Evolutionary conservation across 805 yeast species (phyloP).

Genomic region (Saturnispora mendoncae): DNA sequence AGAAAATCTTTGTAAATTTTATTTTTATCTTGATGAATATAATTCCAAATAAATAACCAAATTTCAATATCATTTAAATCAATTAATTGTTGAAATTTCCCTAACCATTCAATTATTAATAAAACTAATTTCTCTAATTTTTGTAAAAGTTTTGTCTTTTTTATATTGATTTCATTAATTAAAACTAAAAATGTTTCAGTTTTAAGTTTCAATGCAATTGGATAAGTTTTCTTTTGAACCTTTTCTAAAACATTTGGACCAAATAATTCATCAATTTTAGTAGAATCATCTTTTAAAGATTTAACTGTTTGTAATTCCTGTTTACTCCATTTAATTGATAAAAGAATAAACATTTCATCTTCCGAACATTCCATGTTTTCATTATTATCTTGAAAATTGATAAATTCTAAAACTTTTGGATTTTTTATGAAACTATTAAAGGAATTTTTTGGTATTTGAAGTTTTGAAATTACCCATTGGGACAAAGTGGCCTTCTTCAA

Average conservation of each 20-base stretch:
- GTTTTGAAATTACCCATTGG: neutral
- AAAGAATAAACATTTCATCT: neutral
- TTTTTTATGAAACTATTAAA: neutral
- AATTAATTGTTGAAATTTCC: constrained; percentile 11
- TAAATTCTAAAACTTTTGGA: constrained; percentile 1
- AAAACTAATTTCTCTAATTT: constrained; percentile 14
- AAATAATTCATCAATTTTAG: constrained; percentile 11
- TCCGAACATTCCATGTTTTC: neutral
- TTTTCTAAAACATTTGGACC: constrained; percentile 10
- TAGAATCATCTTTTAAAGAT: too few relatives aligned
- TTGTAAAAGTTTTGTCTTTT: constrained; percentile 15
- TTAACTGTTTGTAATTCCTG: neutral
- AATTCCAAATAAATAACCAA: constrained; percentile 9
- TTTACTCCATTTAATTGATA: neutral
- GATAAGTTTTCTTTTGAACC: constrained; percentile 1
- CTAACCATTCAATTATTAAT: constrained; percentile 12
- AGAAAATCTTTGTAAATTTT: constrained; percentile 15
- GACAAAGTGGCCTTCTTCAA: neutral
- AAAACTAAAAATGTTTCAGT: constrained; percentile 23
- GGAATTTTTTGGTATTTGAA: neutral
- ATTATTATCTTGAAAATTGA: neutral
- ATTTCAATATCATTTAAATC: constrained; percentile 3
- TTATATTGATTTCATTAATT: constrained; percentile 15
- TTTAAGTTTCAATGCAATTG: constrained; percentile 13
- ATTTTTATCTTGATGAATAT: constrained; percentile 11